Evolutionary conservation across 768 basidiomycete genomes (phyloP).

Genomic region (Hericium erinaceus): DNA sequence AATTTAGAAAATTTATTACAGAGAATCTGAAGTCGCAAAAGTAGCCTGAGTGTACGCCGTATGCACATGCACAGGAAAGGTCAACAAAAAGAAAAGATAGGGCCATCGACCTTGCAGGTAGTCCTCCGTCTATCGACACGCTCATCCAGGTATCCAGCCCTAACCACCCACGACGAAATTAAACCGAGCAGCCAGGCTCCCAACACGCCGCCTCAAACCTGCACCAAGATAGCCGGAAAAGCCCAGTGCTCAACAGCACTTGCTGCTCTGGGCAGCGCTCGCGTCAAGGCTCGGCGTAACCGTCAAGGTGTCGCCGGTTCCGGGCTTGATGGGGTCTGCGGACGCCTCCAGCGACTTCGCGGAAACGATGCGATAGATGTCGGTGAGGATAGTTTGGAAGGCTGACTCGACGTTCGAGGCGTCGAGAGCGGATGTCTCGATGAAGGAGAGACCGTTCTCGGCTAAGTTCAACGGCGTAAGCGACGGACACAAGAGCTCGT

Average conservation of each 20-base stretch:
- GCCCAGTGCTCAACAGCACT: slow-evolving; percentile 46
- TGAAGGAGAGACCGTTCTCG: slow-evolving; percentile 88
- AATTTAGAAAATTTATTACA: not conserved
- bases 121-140: not conserved
- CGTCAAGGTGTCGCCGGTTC: slow-evolving; percentile 76
- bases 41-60: not conserved
- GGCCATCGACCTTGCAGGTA: not conserved
- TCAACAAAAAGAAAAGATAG: not conserved
- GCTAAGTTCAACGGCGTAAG: slow-evolving; percentile 31
- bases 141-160: not conserved
- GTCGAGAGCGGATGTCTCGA: slow-evolving; percentile 99
- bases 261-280: slow-evolving; percentile 43
- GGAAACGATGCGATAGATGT: slow-evolving; percentile 96
- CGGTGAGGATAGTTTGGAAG: slow-evolving; percentile 94
- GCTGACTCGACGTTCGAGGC: slow-evolving; percentile 96
- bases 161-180: not conserved
- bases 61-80: not conserved
- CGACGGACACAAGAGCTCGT: not conserved
- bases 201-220: no score
- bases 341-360: slow-evolving; percentile 89
- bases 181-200: not conserved
- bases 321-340: slow-evolving; percentile 66
- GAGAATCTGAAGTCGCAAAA: not conserved
- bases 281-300: slow-evolving; percentile 70
- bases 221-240: not conserved